Base-by-base conservation (phyloP, 2,329 filamentous ascomycete species). In the Capronia coronata region DNA sequence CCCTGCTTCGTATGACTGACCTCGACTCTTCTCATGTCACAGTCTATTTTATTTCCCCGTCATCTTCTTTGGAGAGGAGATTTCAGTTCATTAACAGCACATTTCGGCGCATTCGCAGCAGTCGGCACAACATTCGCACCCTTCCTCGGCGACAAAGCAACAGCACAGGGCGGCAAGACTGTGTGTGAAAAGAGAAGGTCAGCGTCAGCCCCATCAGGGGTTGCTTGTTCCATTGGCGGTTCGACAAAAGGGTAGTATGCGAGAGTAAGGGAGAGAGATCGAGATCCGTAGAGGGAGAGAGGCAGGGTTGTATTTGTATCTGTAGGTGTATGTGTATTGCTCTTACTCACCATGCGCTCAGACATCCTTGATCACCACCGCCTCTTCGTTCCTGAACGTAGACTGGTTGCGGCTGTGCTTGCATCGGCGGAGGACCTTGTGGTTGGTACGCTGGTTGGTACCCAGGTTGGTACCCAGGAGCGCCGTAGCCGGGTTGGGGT, bases 71-170 rank as follows among this genome's bases (percentile, higher is more conserved):
- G n/a, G n/a, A n/a, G n/a, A n/a, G n/a, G n/a, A n/a, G n/a, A n/a
- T n/a, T n/a, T n/a, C n/a, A n/a, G n/a, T n/a, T n/a, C n/a, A 43
- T 58, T 54, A 60, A 46, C 58, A 60, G 49, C 56, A 59, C 10
- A 57, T 56, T 29, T 52, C 56, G 16, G 47, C 50, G 44, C 74
- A 78, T 51, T 77, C 77, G 59, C 76, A 75, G 64, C 78, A 81
- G 3, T 82, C 79, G n/a, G 73, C 68, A 62, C 79, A 82, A 67
- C 78, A 82, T 64, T 82, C 79, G 60, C 79, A 83, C 22, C 75
- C 72, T 65, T 82, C 79, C 62, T 82, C 79, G 60, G 77, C 80
- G 22, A 83, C 71, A 65, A 79, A 83, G 62, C 79, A 82, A 64
- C 79, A 83, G 68, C 79, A 82, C 30, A 83, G 64, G 27, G 70